phyloP scores from a whole-genome alignment of 345 rosid species.

The Ricinus communis region DNA sequence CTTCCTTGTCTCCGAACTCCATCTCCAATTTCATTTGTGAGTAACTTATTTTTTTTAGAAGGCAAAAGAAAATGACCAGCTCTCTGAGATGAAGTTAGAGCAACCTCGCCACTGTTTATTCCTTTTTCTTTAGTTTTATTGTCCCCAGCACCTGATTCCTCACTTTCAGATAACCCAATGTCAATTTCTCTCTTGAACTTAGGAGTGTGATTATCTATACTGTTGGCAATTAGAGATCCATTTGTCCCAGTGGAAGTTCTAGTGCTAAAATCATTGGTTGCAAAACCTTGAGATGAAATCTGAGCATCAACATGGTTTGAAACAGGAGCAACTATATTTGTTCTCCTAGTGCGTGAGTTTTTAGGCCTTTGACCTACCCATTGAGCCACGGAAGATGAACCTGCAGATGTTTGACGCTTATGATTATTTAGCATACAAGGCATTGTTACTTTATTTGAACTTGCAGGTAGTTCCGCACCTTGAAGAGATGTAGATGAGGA shows the following conservation, averaged over 20 bases:
- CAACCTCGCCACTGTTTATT: conserved; percentile 50
- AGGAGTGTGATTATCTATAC: conserved; percentile 40
- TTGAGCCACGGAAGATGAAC: conserved; percentile 78
- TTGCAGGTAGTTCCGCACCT: conserved; percentile 54
- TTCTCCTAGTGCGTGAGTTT: conserved; percentile 80
- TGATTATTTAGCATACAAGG: conserved; percentile 43
- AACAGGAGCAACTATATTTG: conserved; percentile 68
- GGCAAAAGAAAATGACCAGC: conserved; percentile 48
- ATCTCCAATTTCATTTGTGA: conserved; percentile 60
- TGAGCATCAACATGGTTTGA: conserved; percentile 56
- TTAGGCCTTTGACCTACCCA: conserved; percentile 97
- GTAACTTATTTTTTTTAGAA: conserved; percentile 54
- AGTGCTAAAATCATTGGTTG: conserved; percentile 55
- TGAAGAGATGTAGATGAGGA: conserved; percentile 54
- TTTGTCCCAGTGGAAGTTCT: conserved; percentile 53
- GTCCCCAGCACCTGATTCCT: conserved; percentile 85
- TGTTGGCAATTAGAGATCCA: conserved; percentile 43
- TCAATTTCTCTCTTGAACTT: conserved; percentile 62
- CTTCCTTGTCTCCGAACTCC: conserved; percentile 79
- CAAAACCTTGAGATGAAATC: conserved; percentile 52
- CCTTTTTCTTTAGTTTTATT: conserved; percentile 59
- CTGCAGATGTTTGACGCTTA: conserved; percentile 42
- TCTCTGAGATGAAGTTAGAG: conserved; percentile 47
- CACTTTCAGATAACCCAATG: conserved; percentile 74
- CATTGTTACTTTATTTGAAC: conserved; percentile 39